Percentiles rank a stretch among this genome's conserved stretches.
Evolutionary conservation across 2,329 filamentous ascomycete species (phyloP).

Genomic region (Paraphaeosphaeria sporulosa): DNA sequence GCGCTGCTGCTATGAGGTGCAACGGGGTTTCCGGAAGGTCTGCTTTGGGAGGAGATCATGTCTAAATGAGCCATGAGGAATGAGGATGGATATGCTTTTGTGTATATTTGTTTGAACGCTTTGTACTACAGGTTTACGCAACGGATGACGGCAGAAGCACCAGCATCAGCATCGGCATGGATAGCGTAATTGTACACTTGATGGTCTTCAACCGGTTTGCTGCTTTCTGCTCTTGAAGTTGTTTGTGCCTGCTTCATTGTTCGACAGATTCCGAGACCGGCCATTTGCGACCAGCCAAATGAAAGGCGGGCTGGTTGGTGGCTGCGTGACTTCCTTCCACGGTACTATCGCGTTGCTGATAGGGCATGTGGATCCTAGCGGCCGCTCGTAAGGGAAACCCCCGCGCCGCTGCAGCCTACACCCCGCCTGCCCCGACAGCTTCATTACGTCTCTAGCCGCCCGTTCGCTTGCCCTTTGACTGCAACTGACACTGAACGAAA

Average conservation of each 20-base stretch:
- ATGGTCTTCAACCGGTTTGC: background rate
- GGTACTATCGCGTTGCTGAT: conserved; percentile 8
- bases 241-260: background rate
- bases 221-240: background rate
- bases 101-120: conserved; percentile 10
- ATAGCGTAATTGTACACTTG: background rate
- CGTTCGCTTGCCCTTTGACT: background rate
- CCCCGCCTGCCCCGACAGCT: conserved; percentile 9
- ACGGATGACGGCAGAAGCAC: background rate
- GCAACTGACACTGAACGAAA: background rate
- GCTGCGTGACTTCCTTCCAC: conserved; percentile 12
- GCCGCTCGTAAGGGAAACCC: conserved; percentile 2
- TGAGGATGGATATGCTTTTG: conserved; percentile 15
- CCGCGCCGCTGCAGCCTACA: conserved; percentile 7
- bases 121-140: conserved; percentile 12
- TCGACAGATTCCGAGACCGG: background rate
- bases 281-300: background rate
- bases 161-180: background rate
- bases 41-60: conserved; percentile 2
- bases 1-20: conserved; percentile 16
- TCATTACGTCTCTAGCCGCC: background rate
- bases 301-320: background rate
- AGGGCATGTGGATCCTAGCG: conserved; percentile 8
- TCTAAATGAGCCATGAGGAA: conserved; percentile 13
- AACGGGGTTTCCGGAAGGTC: conserved; percentile 1